A percentile compares a stretch with the other conserved stretches of the same genome.
Evolutionary conservation across 192 early-diverging fungal genomes (phyloP).

Genomic region (Backusella morwellensis): DNA sequence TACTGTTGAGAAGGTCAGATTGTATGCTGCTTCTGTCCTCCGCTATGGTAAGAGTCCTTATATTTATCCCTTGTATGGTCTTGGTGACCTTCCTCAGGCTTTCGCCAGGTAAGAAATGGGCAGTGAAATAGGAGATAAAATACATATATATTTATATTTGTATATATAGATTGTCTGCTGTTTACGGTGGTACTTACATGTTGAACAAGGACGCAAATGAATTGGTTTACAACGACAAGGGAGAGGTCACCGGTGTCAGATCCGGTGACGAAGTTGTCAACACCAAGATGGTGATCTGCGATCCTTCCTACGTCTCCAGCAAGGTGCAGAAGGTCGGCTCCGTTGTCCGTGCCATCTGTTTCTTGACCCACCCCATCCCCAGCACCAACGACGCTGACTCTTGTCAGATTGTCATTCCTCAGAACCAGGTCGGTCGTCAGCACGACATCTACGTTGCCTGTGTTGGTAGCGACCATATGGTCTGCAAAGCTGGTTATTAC

Average conservation of each 20-base stretch:
- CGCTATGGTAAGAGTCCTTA: slow-evolving; percentile 96
- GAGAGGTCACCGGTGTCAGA: slow-evolving; percentile 85
- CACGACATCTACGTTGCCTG: slow-evolving; percentile 97
- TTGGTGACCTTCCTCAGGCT: slow-evolving; percentile 97
- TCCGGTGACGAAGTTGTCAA: slow-evolving; percentile 82
- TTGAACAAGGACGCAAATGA: slow-evolving; percentile 89
- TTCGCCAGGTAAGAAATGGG: slow-evolving; percentile 73
- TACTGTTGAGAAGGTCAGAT: slow-evolving; percentile 85
- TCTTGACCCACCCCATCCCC: slow-evolving; percentile 89
- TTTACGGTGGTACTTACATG: slow-evolving; percentile 99
- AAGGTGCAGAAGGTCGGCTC: slow-evolving; percentile 80
- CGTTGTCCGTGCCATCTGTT: slow-evolving; percentile 97
- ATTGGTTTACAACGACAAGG: slow-evolving; percentile 78
- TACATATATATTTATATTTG: background rate
- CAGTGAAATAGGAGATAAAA: too few species aligned
- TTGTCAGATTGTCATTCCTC: slow-evolving; percentile 95
- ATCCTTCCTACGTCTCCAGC: slow-evolving; percentile 89
- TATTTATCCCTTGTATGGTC: slow-evolving; percentile 97
- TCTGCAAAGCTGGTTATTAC: slow-evolving; percentile 82
- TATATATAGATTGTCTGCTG: slow-evolving; percentile 80
- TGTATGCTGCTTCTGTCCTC: slow-evolving; percentile 91
- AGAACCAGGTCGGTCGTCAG: slow-evolving; percentile 92
- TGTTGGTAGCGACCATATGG: slow-evolving; percentile 86
- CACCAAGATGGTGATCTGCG: slow-evolving; percentile 89
- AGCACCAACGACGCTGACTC: slow-evolving; percentile 85